Conservation (phyloP, 768 basidiomycete genomes). For the Leccinum olivaceopallidum region DNA sequence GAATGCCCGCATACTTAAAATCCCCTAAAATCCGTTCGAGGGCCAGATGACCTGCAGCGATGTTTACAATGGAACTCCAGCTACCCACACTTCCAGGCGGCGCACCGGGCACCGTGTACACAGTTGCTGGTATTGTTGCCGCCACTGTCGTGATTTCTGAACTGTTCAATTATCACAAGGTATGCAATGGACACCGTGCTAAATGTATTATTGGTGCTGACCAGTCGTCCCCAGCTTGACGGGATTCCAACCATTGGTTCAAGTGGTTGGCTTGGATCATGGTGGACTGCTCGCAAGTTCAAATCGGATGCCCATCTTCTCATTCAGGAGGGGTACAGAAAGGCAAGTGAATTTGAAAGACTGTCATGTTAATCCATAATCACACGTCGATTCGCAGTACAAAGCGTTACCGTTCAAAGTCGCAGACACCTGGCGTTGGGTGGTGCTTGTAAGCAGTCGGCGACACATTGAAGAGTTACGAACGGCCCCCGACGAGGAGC, state of each 20-base stretch:
- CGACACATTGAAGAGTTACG: constrained; percentile 20
- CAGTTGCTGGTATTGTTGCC: constrained; percentile 9
- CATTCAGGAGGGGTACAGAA: constrained; percentile 27
- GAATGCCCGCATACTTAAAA: no score
- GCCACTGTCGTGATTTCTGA: constrained; percentile 8
- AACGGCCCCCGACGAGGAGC: constrained; percentile 40
- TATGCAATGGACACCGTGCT: background rate
- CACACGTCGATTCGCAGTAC: background rate
- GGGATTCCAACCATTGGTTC: constrained; percentile 30
- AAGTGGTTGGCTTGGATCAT: no score
- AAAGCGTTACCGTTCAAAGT: background rate
- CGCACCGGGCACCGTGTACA: constrained; percentile 4
- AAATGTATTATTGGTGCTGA: background rate
- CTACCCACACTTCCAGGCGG: constrained; percentile 4
- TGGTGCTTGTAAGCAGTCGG: background rate
- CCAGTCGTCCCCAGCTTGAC: constrained; percentile 21
- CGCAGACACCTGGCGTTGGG: background rate
- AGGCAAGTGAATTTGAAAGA: background rate
- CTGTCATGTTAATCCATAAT: background rate
- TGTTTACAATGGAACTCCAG: constrained; percentile 1
- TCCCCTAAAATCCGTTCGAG: no score
- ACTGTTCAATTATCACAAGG: no score
- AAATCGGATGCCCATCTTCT: constrained; percentile 4
- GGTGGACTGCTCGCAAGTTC: no score
- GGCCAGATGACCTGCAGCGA: background rate